Evolutionary conservation across 2,329 filamentous ascomycete species (phyloP).

Genomic region (Talaromyces sp.): DNA sequence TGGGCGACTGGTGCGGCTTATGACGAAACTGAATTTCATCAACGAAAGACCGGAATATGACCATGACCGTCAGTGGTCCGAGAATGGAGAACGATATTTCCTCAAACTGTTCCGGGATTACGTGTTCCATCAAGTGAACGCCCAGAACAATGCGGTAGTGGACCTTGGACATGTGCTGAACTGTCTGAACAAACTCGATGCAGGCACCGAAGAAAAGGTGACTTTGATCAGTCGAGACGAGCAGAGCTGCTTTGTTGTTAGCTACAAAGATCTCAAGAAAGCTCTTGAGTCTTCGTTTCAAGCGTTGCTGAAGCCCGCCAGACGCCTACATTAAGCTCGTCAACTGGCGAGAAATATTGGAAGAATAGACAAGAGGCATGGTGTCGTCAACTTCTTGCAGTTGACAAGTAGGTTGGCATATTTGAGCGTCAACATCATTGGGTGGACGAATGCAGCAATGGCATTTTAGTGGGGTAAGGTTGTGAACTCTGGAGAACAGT

Average conservation of each 20-base stretch:
- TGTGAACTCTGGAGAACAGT: background rate
- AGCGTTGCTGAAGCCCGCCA: conserved; percentile 47
- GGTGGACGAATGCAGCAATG: background rate
- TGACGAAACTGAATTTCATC: conserved; percentile 78
- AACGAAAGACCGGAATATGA: conserved; percentile 86
- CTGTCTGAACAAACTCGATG: conserved; percentile 88
- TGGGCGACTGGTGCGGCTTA: conserved; percentile 70
- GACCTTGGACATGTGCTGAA: conserved; percentile 83
- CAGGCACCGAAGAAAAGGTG: conserved; percentile 79
- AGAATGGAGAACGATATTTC: conserved; percentile 86
- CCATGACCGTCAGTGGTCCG: conserved; percentile 73
- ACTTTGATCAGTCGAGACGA: conserved; percentile 84
- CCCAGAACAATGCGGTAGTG: conserved; percentile 72
- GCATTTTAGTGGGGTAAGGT: background rate
- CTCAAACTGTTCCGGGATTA: conserved; percentile 95
- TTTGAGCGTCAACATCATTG: background rate
- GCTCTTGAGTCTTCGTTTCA: conserved; percentile 57
- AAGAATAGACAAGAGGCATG: too few species aligned
- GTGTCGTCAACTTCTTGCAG: background rate
- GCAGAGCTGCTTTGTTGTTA: conserved; percentile 80
- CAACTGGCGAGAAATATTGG: background rate
- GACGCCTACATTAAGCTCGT: conserved; percentile 30
- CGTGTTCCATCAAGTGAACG: conserved; percentile 92
- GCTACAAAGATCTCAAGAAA: conserved; percentile 79
- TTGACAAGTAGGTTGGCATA: background rate